These are phyloP conservation scores for Fusarium penzigii DNA, from an alignment of 2,329 filamentous ascomycete genomes.

Conservation along the genomic window DNA sequence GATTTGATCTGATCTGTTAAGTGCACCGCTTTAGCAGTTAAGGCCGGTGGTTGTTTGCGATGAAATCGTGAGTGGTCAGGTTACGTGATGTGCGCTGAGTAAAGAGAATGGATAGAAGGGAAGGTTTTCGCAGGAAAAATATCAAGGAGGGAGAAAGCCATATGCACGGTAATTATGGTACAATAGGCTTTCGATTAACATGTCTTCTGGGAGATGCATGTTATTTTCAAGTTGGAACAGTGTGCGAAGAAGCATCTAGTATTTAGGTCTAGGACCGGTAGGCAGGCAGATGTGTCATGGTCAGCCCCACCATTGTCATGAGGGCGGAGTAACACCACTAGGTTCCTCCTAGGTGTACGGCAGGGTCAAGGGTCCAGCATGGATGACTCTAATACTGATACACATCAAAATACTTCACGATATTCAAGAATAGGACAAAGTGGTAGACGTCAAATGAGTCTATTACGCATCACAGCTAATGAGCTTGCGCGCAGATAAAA, in stretches of 20 bases:
- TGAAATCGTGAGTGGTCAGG: no score
- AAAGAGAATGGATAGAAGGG: not conserved
- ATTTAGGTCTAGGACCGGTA: not conserved
- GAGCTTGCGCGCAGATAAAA: slow-evolving; percentile 7
- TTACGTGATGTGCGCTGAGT: slow-evolving; percentile 1
- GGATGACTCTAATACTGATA: not conserved
- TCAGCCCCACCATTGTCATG: not conserved
- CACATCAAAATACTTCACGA: not conserved
- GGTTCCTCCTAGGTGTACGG: no score
- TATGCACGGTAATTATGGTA: slow-evolving; percentile 5
- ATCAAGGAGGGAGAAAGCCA: slow-evolving; percentile 26
- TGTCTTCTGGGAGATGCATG: slow-evolving; percentile 13
- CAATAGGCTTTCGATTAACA: slow-evolving; percentile 9
- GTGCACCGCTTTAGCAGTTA: not conserved
- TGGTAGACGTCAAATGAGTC: slow-evolving; percentile 23
- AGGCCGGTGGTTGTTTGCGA: slow-evolving; percentile 1
- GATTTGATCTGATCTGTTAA: not conserved
- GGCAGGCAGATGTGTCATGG: not conserved
- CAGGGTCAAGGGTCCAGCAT: not conserved
- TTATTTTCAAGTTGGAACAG: slow-evolving; percentile 4
- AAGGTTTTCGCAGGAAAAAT: not conserved
- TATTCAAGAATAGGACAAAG: not conserved
- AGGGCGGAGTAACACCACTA: not conserved
- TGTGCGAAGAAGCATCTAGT: no score
- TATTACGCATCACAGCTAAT: slow-evolving; percentile 15